Base-by-base conservation (phyloP, 352 stramenopile species). In the Pythium scleroteichum region DNA sequence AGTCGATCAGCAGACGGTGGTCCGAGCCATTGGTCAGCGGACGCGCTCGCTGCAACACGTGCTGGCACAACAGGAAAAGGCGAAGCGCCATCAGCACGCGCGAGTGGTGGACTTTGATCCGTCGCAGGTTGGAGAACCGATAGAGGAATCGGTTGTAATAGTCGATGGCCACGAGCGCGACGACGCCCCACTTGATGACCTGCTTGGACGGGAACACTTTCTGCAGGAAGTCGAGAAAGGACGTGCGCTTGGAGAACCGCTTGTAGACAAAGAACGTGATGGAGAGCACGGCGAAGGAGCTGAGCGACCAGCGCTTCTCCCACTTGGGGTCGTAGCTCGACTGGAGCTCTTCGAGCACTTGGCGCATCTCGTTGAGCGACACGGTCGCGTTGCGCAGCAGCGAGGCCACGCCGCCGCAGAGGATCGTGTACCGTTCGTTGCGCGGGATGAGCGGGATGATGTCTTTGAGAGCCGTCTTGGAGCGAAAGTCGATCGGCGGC, bases 371-470 rank as follows among this genome's bases (percentile, higher is more conserved):
- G 14, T 91, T 71, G 17, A 95, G 73, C 8, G 86, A 95, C 56
- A 90, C 90, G 53, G 85, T 92, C 6, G 85, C 86, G 53, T 95
- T 82, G 7, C 82, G 73, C 26, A 95, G 62, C n/a, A 95, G 70
- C 35, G 86, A 92, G 19, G 76, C 80, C 22, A 95, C 59, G 20
- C 86, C 86, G 39, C 86, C 86, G 1, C 80, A 92, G 9, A 95
- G 63, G 50, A 95, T 92, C 20, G 86, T 92, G 67, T 83, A 92
- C 26, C 84, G 75, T 58, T 93, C 82, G 58, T 90, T 79, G 4
- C 74, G 88, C 9, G 84, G 84, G 26, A 95, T 95, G 23, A 95
- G 68, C 35, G 86, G 86, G 41, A 95, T 94, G 63, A 95, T 89
- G 60, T 95, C 86, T 60, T 95, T 95, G 26, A 95, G 69, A 27